Evolutionary conservation across 139 green algal genomes (phyloP).

Genomic region (Tetraselmis striata): DNA sequence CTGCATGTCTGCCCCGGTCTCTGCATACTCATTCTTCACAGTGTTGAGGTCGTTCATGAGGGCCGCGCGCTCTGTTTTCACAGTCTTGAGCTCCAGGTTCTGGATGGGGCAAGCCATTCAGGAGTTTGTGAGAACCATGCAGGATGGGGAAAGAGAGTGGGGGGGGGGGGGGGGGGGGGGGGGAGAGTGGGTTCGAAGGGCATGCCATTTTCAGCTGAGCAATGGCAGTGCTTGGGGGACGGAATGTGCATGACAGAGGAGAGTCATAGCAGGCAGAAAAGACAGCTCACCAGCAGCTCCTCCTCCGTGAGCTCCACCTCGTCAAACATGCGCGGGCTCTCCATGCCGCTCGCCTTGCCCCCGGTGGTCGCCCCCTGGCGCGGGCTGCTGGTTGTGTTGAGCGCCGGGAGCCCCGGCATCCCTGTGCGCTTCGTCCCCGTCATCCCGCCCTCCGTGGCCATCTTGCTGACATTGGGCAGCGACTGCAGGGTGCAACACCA

Average conservation of each 20-base stretch:
- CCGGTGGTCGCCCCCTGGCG: neutral
- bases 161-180: too few relatives aligned
- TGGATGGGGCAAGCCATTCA: too few relatives aligned
- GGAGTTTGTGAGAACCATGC: too few relatives aligned
- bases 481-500: neutral
- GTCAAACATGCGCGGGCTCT: neutral
- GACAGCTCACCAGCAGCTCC: conserved; percentile 54
- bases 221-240: too few relatives aligned
- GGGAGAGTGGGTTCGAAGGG: too few relatives aligned
- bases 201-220: too few relatives aligned
- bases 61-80: conserved; percentile 66
- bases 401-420: neutral
- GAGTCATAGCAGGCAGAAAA: too few relatives aligned
- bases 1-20: conserved; percentile 72
- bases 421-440: neutral
- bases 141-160: too few relatives aligned
- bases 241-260: too few relatives aligned
- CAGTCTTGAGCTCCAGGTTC: conserved; percentile 62
- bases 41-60: conserved; percentile 65
- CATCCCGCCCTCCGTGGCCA: neutral
- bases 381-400: neutral
- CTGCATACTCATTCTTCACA: conserved; percentile 44
- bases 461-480: neutral
- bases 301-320: conserved; percentile 68
- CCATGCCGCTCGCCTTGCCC: neutral